Evolutionary conservation across 495 filamentous ascomycete genomes (phyloP), one percentile per base, ranked within the genome.

Genomic region (Cenococcum geophilum): DNA sequence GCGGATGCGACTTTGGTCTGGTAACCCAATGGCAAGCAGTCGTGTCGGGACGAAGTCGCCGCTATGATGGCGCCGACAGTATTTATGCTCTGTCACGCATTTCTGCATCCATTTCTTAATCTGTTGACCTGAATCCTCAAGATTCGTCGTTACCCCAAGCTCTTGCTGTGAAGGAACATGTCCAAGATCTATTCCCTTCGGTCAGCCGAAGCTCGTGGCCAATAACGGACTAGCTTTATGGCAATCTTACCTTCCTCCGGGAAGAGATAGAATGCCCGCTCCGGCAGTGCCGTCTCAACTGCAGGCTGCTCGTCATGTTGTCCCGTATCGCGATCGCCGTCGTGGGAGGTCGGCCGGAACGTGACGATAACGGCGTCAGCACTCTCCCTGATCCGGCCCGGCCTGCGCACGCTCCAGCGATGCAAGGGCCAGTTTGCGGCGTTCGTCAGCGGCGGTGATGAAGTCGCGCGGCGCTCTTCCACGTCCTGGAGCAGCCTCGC

Each of bases 391-490:
- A 45, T 58, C 16, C 36, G 23, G 14, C 42, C 54, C 20, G 52
- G 47, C 32, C 40, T 51, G n/a, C 60, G 43, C 11, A 63, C 40
- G 32, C 21, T 63, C 60, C 60, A 63, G 36, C 60, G 54, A 40
- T 58, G 52, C 5, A 58, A 9, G 1, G 60, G 60, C 54, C 60
- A 57, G 0, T 58, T 22, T 12, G 27, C 45, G 21, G n/a, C n/a
- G n/a, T n/a, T n/a, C n/a, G n/a, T n/a, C n/a, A n/a, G n/a, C n/a
- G n/a, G n/a, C n/a, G n/a, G n/a, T n/a, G n/a, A n/a, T n/a, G n/a
- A n/a, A n/a, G n/a, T n/a, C n/a, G n/a, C n/a, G n/a, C n/a, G n/a
- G n/a, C n/a, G n/a, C n/a, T n/a, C n/a, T n/a, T n/a, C n/a, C n/a
- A n/a, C n/a, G n/a, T n/a, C n/a, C n/a, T n/a, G n/a, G n/a, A n/a